Base-by-base conservation (phyloP, 2,329 filamentous ascomycete genomes). In the Hypocrella siamensis region DNA sequence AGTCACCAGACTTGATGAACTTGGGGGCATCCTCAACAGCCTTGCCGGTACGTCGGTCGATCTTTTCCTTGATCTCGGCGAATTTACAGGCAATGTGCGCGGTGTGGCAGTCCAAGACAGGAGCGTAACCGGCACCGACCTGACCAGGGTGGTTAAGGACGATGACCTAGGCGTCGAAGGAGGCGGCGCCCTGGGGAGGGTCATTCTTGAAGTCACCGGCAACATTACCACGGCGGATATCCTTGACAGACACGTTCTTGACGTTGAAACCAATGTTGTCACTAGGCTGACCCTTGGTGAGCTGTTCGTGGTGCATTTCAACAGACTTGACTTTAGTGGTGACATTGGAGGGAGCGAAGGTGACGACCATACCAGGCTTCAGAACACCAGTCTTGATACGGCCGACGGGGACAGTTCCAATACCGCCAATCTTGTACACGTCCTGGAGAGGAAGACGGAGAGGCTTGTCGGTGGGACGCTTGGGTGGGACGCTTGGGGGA, bases 221-320 rank as follows among this genome's bases (percentile, higher is more conserved):
- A 54, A 98, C 90, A 79, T 98, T 96, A 60, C 90, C 90, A 93
- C 90, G 90, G 69, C 90, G 90, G 60, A 98, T 93, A 65, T 98
- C 90, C 86, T 98, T 98, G 71, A 98, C 90, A 66, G 90, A 96
- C 57, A 98, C 90, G 90, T 98, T 98, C 86, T 98, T 98, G 71
- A 98, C 88, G 83, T 98, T 98, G 86, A 98, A 98, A 56, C 90
- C 90, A 64, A 98, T 90, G 75, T 98, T 98, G 83, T 98, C 90
- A 79, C 90, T 90, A 58, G 90, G 90, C 48, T 82, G 58, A 82
- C 90, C 90, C 76, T 93, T 79, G 46, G 61, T 41, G 52, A 98
- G 86, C 80, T 94, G 86, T 75, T 94, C 84, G 85, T 96, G 88
- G 79, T 94, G 88, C 90, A 98, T 98, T 75, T 98, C 90, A 57